Evolutionary conservation across 768 basidiomycete genomes (phyloP).

Genomic region (Termitomyces bulborhizus): DNA sequence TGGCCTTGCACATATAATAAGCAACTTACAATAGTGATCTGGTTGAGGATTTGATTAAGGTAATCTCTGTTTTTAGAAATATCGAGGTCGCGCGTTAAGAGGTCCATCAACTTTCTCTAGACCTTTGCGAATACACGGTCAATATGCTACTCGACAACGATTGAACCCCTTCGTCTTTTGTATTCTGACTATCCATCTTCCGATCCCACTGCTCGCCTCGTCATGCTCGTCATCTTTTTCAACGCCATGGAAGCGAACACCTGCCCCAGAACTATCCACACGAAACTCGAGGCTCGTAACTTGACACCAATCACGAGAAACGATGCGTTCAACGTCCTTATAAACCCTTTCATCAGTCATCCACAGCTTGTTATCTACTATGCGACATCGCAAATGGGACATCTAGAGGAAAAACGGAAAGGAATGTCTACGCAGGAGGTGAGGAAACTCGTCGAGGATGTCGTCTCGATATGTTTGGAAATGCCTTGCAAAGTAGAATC

Average conservation of each 20-base stretch:
- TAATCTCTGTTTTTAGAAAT: conserved; percentile 18
- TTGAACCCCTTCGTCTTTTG: conserved; percentile 52
- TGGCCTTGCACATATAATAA: not conserved
- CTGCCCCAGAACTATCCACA: conserved; percentile 28
- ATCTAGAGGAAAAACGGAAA: conserved; percentile 28
- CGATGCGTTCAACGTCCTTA: conserved; percentile 57
- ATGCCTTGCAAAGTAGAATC: conserved; percentile 50
- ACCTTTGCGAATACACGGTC: conserved; percentile 67
- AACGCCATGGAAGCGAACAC: conserved; percentile 32
- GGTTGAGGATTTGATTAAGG: conserved; percentile 65
- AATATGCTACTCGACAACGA: conserved; percentile 43
- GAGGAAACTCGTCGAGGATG: conserved; percentile 47
- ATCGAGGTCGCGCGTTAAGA: conserved; percentile 5
- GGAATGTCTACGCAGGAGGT: conserved; percentile 37
- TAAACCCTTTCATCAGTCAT: conserved; percentile 67
- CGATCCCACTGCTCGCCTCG: conserved; percentile 57
- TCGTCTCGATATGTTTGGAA: conserved; percentile 53
- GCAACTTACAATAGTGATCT: conserved; percentile 29
- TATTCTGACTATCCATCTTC: conserved; percentile 61
- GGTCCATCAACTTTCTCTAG: conserved; percentile 26
- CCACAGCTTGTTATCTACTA: conserved; percentile 47
- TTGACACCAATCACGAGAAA: conserved; percentile 49
- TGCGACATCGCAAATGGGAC: conserved; percentile 28
- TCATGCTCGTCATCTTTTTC: conserved; percentile 69
- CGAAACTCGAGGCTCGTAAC: conserved; percentile 49